phyloP scores from a whole-genome alignment of 2,329 filamentous ascomycete genomes.

The Teratosphaeria viscida region DNA sequence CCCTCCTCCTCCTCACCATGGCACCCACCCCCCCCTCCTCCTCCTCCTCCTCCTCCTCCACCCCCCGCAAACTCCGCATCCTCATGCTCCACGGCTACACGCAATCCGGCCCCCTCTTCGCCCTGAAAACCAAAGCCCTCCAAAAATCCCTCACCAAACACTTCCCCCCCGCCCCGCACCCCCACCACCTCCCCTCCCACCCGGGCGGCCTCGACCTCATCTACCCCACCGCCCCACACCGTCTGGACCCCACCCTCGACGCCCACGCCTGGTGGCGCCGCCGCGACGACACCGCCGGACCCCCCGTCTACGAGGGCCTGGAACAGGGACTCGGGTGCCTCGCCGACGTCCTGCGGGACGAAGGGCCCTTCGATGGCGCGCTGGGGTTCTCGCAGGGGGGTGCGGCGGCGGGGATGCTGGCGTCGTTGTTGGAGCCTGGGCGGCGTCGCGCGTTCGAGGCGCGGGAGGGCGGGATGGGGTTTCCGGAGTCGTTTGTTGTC shows the following conservation, averaged over 20 bases:
- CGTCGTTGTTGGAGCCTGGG: slow-evolving; percentile 56
- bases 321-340: slow-evolving; percentile 57
- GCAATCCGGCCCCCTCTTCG: slow-evolving; percentile 78
- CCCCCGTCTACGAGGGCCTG: slow-evolving; percentile 53
- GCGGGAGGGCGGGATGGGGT: slow-evolving; percentile 37
- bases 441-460: slow-evolving; percentile 40
- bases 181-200: slow-evolving; percentile 26
- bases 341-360: slow-evolving; percentile 49
- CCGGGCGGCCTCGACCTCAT: slow-evolving; percentile 35
- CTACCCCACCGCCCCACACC: slow-evolving; percentile 38
- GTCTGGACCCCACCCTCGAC: slow-evolving; percentile 36
- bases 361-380: slow-evolving; percentile 65
- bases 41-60: background rate
- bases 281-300: slow-evolving; percentile 46
- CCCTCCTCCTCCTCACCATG: slow-evolving; percentile 1
- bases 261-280: slow-evolving; percentile 76
- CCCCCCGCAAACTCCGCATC: slow-evolving; percentile 30
- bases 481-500: slow-evolving; percentile 40
- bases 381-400: slow-evolving; percentile 77
- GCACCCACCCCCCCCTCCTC: background rate
- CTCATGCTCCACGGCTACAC: slow-evolving; percentile 63
- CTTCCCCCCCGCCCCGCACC: slow-evolving; percentile 50
- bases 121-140: slow-evolving; percentile 76
- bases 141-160: slow-evolving; percentile 69
- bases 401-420: slow-evolving; percentile 60